Percentiles rank a stretch among this genome's conserved stretches.
Evolutionary conservation across 2,329 filamentous ascomycete species (phyloP).

Genomic region (Chaetomium olivaceum): DNA sequence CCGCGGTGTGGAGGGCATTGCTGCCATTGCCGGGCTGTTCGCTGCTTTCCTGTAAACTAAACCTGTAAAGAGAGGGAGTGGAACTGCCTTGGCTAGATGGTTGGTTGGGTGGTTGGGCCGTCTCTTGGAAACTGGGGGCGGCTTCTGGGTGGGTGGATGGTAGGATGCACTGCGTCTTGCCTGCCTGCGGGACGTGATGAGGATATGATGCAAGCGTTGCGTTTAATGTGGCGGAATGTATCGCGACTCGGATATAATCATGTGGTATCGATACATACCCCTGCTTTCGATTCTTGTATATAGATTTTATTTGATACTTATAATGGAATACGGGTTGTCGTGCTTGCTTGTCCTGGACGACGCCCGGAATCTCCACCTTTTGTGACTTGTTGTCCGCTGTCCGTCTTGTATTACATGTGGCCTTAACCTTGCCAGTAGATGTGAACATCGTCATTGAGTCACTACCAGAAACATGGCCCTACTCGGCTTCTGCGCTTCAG

Average conservation of each 20-base stretch:
- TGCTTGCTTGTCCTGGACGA: constrained; percentile 1
- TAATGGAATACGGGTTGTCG: constrained; percentile 16
- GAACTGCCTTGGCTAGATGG: too few species aligned
- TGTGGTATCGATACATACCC: constrained; percentile 5
- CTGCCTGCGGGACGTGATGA: neutral
- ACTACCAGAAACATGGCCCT: too few species aligned
- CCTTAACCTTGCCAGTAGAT: neutral
- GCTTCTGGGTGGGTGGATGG: neutral
- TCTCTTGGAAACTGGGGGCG: constrained; percentile 8
- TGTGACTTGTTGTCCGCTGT: neutral
- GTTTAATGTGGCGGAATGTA: constrained; percentile 8
- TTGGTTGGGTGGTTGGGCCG: neutral
- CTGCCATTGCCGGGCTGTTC: constrained; percentile 27
- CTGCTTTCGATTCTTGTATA: constrained; percentile 14
- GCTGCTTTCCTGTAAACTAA: constrained; percentile 30
- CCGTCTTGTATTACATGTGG: neutral
- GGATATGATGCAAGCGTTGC: neutral
- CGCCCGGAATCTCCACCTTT: neutral
- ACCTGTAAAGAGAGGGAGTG: too few species aligned
- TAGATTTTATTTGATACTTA: constrained; percentile 9
- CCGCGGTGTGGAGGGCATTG: constrained; percentile 23
- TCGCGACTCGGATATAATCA: constrained; percentile 4
- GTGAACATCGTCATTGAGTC: too few species aligned
- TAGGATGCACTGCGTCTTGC: too few species aligned
- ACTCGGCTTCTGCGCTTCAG: too few species aligned